phyloP scores from a whole-genome alignment of 1,139 yeast species.

The Pichia sp. region DNA sequence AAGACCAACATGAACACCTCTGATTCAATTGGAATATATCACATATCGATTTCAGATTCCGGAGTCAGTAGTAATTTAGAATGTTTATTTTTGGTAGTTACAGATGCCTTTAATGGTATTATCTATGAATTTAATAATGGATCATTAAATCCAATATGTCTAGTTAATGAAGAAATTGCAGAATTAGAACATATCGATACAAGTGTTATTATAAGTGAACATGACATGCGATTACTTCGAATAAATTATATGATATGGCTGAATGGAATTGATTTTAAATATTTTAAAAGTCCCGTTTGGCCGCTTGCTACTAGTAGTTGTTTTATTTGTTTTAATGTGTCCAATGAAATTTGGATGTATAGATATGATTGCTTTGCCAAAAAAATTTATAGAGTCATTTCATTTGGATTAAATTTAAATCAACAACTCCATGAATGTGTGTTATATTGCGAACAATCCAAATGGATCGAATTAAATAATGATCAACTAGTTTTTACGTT shows the following conservation, averaged over 20 bases:
- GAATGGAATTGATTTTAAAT: constrained; percentile 9
- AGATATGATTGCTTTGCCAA: constrained; percentile 5
- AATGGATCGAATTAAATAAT: constrained; percentile 16
- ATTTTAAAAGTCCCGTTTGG: constrained; percentile 17
- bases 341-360: constrained; percentile 17
- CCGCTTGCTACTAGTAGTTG: constrained; percentile 16
- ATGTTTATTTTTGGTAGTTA: constrained; percentile 20
- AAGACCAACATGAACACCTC: constrained; percentile 1
- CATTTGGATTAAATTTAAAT: constrained; percentile 12
- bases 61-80: constrained; percentile 20
- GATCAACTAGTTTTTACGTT: constrained; percentile 6
- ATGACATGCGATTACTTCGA: constrained; percentile 21
- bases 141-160: constrained; percentile 16
- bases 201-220: constrained; percentile 14
- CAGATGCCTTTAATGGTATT: constrained; percentile 23
- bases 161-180: constrained; percentile 18
- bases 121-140: constrained; percentile 17
- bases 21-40: constrained; percentile 4
- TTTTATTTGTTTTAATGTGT: constrained; percentile 24
- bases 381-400: constrained; percentile 5
- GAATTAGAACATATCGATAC: constrained; percentile 17
- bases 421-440: constrained; percentile 14
- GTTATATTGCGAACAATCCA: constrained; percentile 18
- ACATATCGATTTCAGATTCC: constrained; percentile 23
- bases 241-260: constrained; percentile 27